These are phyloP conservation scores for Hemileia vastatrix DNA, from an alignment of 1,284 basidiomycete species.

Conservation along the genomic window DNA sequence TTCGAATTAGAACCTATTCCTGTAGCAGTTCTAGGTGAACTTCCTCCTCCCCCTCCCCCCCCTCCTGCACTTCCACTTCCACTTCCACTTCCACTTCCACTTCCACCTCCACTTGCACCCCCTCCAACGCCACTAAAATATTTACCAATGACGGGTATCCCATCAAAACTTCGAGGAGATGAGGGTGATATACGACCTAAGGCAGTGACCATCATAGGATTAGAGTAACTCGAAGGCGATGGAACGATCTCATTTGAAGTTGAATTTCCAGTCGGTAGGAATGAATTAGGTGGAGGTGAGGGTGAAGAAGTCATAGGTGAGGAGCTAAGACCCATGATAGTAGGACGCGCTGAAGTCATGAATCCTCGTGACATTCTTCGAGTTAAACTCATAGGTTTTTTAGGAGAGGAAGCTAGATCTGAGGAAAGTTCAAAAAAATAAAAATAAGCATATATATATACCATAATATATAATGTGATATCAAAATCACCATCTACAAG, in stretches of 20 bases:
- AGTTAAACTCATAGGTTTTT: conserved; percentile 41
- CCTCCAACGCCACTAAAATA: no score
- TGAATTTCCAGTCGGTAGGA: conserved; percentile 25
- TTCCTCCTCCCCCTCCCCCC: no score
- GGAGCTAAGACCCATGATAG: conserved; percentile 22
- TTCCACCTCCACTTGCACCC: no score
- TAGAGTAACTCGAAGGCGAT: not conserved
- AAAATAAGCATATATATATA: not conserved
- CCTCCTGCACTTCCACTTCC: no score
- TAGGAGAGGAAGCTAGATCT: conserved; percentile 47
- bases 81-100: no score
- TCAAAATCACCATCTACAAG: conserved; percentile 49
- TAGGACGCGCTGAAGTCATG: conserved; percentile 29
- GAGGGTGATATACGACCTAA: conserved; percentile 14
- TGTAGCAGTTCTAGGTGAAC: no score
- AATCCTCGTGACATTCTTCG: conserved; percentile 44
- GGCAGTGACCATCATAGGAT: conserved; percentile 17
- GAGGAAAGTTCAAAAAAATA: not conserved
- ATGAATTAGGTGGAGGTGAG: conserved; percentile 43
- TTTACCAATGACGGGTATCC: conserved; percentile 9
- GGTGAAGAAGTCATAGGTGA: conserved; percentile 15
- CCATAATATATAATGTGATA: not conserved
- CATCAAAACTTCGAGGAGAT: conserved; percentile 18
- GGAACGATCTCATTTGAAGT: no score
- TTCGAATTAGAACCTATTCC: no score